Percentiles rank a stretch among this genome's conserved stretches.
Conservation (phyloP, 129 eudicot species). For the Helichrysum umbraculigerum region DNA sequence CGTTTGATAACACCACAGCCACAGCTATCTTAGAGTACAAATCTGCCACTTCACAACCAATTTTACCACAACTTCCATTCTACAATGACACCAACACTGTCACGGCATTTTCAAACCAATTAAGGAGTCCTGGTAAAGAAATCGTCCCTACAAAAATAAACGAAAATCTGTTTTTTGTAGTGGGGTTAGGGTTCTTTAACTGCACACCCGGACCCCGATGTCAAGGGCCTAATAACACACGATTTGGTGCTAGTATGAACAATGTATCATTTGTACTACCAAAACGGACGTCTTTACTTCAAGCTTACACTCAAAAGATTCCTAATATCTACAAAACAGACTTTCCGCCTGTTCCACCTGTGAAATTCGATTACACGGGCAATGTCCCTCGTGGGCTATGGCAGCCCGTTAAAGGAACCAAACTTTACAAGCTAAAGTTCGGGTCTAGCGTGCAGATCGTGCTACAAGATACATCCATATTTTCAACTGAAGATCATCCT, state of each 20-base stretch:
- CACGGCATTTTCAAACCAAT: not conserved
- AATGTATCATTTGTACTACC: constrained; percentile 57
- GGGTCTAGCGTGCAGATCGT: constrained; percentile 61
- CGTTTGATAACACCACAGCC: not conserved
- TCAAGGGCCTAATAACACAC: constrained; percentile 6
- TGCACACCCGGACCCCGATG: not conserved
- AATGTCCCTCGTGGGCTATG: constrained; percentile 58
- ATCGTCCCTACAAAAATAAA: not conserved
- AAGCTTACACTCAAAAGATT: constrained; percentile 58
- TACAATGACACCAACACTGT: constrained; percentile 7
- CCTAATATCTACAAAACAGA: constrained; percentile 61
- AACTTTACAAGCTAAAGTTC: constrained; percentile 53
- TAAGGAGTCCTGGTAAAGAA: not conserved
- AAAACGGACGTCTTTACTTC: constrained; percentile 43
- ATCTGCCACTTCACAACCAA: not conserved
- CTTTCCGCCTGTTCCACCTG: constrained; percentile 66
- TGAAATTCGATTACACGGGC: constrained; percentile 62
- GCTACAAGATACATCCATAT: constrained; percentile 60
- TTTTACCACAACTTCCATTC: constrained; percentile 3
- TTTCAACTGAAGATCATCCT: constrained; percentile 60
- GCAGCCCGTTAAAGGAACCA: constrained; percentile 58
- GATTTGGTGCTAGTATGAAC: constrained; percentile 6
- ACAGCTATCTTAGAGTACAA: not conserved
- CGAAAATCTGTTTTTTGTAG: not conserved
- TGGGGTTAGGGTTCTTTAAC: not conserved